Evolutionary conservation across 2,329 filamentous ascomycete genomes (phyloP).

Genomic region (Colletotrichum gloeosporioides): DNA sequence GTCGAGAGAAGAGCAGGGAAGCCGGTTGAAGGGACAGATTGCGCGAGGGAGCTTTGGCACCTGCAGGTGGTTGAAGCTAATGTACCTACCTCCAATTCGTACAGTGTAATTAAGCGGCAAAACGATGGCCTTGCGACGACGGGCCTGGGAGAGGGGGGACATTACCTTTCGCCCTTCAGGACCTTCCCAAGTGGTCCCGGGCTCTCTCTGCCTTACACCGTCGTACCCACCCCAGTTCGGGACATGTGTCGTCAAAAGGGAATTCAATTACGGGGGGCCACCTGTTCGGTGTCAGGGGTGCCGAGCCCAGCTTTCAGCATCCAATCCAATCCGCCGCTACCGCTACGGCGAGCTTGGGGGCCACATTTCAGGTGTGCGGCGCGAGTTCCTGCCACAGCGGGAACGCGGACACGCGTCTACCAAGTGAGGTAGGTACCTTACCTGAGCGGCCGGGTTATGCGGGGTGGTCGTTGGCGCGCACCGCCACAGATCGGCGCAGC

Average conservation of each 20-base stretch:
- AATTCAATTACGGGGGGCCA: conserved; percentile 2
- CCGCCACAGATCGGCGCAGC: conserved; percentile 18
- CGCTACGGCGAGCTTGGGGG: background rate
- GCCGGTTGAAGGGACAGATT: conserved; percentile 22
- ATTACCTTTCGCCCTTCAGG: conserved; percentile 10
- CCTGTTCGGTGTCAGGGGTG: conserved; percentile 6
- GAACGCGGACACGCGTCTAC: background rate
- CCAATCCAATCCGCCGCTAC: background rate
- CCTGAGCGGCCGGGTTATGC: background rate
- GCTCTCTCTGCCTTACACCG: background rate
- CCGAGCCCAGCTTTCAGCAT: background rate
- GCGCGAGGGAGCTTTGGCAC: conserved; percentile 9
- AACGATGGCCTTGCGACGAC: background rate
- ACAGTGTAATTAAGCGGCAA: background rate
- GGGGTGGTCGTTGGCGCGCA: conserved; percentile 4
- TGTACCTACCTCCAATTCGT: background rate
- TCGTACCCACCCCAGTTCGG: conserved; percentile 5
- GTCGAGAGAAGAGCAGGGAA: conserved; percentile 22
- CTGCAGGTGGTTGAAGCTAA: background rate
- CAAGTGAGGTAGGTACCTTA: background rate
- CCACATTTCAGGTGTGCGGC: background rate
- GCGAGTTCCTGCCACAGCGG: conserved; percentile 6
- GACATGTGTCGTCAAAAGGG: conserved; percentile 27
- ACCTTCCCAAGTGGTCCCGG: background rate
- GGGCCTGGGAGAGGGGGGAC: background rate